phyloP scores from a whole-genome alignment of 179 eudicot genomes.

The Carnegiea gigantea region DNA sequence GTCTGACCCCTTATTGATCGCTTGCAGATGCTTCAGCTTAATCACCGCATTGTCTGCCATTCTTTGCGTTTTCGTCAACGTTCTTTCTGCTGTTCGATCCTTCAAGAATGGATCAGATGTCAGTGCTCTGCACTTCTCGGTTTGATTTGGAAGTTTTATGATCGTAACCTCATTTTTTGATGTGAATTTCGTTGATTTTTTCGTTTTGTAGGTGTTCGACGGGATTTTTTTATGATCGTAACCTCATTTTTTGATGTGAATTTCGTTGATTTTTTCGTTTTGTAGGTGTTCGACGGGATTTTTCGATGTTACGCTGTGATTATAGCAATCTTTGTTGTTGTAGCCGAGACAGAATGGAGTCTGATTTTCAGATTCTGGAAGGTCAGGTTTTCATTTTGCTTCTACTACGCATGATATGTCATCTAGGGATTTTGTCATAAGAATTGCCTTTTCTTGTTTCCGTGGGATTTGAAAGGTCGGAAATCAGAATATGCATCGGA shows the following conservation, averaged over 20 bases:
- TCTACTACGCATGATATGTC: not conserved
- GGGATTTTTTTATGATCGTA: slow-evolving; percentile 15
- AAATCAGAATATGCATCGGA: not conserved
- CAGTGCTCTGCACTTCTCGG: not conserved
- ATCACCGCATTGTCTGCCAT: slow-evolving; percentile 57
- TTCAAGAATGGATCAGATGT: slow-evolving; percentile 77
- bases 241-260: not conserved
- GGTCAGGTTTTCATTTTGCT: slow-evolving; percentile 39
- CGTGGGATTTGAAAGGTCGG: not conserved
- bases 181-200: slow-evolving; percentile 1
- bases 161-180: not conserved
- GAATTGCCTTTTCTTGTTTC: not conserved
- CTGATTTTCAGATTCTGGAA: slow-evolving; percentile 62
- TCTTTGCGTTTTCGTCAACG: slow-evolving; percentile 70
- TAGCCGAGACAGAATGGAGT: slow-evolving; percentile 89
- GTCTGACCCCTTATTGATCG: slow-evolving; percentile 59
- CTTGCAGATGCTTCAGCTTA: slow-evolving; percentile 69
- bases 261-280: slow-evolving; percentile 1
- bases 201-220: slow-evolving; percentile 53
- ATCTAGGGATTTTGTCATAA: not conserved
- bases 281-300: slow-evolving; percentile 70
- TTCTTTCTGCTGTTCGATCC: slow-evolving; percentile 68
- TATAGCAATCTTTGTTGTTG: slow-evolving; percentile 55
- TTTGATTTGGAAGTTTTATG: not conserved
- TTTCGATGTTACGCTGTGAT: slow-evolving; percentile 74